Conservation (phyloP, 306 rosid genomes). For the Quercus berberidifolia region DNA sequence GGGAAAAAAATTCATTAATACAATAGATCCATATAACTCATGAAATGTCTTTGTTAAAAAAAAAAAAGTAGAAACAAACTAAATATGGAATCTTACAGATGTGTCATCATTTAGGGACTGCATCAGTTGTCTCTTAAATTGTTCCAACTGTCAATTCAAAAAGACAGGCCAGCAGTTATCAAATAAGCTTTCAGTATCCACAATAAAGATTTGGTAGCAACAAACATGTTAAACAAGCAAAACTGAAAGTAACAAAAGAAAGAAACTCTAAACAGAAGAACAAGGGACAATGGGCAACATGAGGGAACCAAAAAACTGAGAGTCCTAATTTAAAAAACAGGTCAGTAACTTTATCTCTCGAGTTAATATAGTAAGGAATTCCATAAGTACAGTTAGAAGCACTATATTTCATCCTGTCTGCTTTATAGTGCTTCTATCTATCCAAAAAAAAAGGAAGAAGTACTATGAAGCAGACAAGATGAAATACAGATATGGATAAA, state of each 20-base stretch:
- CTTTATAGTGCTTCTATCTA: too few relatives aligned
- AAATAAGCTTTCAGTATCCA: not conserved
- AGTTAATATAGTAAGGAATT: not conserved
- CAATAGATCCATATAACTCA: not conserved
- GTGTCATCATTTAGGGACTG: constrained; percentile 81
- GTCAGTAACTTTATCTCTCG: not conserved
- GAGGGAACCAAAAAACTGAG: not conserved
- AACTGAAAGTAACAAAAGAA: not conserved
- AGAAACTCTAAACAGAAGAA: not conserved
- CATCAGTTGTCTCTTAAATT: constrained; percentile 88
- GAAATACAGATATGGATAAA: not conserved
- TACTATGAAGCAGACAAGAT: not conserved
- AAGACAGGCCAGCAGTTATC: not conserved
- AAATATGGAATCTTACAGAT: constrained; percentile 54
- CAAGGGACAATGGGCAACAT: not conserved
- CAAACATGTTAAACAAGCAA: not conserved
- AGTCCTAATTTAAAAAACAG: not conserved
- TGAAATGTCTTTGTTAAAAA: not conserved
- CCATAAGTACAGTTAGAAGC: not conserved
- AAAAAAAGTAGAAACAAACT: not conserved
- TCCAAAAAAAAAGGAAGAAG: too few relatives aligned
- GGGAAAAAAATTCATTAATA: not conserved
- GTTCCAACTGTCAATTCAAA: constrained; percentile 68
- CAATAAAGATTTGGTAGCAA: not conserved
- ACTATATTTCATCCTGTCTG: not conserved